A percentile compares a stretch with the other conserved stretches of the same genome.
Conservation (phyloP, 139 green algal species). For the Coelastrella sp. region DNA sequence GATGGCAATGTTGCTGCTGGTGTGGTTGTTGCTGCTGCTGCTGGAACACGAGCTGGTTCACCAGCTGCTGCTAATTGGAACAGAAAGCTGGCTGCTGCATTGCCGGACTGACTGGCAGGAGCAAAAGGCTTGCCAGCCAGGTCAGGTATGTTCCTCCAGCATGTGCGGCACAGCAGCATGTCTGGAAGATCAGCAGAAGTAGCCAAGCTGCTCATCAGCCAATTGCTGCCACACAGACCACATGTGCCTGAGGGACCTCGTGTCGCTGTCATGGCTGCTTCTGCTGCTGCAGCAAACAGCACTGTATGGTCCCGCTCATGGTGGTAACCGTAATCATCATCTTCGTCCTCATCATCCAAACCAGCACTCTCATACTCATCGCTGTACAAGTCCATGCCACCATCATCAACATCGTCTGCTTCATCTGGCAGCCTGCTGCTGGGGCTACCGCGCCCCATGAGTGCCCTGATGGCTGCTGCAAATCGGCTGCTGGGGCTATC, state of each 20-base stretch:
- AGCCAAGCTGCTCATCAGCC: background rate
- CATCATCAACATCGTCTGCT: constrained; percentile 1
- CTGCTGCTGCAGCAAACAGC: constrained; percentile 34
- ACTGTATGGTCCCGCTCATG: background rate
- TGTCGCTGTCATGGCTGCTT: background rate
- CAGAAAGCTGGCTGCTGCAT: background rate
- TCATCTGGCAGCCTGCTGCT: background rate
- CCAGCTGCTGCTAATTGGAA: background rate
- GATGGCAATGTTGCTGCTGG: background rate
- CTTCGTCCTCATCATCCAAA: background rate
- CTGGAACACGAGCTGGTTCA: background rate
- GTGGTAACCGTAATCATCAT: background rate
- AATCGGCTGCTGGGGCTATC: background rate
- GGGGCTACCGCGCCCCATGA: background rate
- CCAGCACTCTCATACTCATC: background rate
- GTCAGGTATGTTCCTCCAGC: constrained; percentile 39
- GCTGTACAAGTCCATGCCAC: background rate
- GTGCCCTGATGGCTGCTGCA: background rate
- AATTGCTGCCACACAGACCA: background rate
- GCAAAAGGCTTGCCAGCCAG: constrained; percentile 7
- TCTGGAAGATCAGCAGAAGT: constrained; percentile 21
- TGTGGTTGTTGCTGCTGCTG: constrained; percentile 15
- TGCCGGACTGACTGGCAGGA: background rate
- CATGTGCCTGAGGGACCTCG: background rate
- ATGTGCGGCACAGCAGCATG: constrained; percentile 31